Conservation (phyloP, 2,329 filamentous ascomycete species). For the Sporothrix dimorphospora region DNA sequence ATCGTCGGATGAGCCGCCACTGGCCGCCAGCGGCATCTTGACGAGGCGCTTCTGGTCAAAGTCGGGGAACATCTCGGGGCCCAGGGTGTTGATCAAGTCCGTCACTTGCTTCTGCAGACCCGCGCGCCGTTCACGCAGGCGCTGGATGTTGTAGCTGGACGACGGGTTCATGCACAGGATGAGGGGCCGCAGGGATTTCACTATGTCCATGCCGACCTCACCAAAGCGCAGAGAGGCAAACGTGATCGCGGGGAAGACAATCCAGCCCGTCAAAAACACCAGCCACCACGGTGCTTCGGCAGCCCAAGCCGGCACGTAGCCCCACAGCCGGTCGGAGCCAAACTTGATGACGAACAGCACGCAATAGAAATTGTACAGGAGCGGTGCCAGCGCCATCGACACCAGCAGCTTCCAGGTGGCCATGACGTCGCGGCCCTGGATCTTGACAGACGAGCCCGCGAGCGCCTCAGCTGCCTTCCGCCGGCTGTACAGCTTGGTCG, state of each 20-base stretch:
- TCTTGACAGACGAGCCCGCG: constrained; percentile 84
- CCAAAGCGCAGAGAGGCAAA: constrained; percentile 93
- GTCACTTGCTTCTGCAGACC: constrained; percentile 82
- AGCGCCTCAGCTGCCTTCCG: constrained; percentile 82
- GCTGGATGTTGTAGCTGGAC: constrained; percentile 80
- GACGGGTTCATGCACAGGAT: constrained; percentile 82
- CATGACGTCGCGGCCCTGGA: constrained; percentile 86
- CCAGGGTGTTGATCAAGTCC: constrained; percentile 89
- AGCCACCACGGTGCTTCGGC: constrained; percentile 65
- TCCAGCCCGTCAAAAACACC: constrained; percentile 68
- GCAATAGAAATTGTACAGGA: constrained; percentile 82
- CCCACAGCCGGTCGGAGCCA: constrained; percentile 78
- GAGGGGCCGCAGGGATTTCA: constrained; percentile 90
- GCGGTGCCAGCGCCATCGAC: constrained; percentile 79
- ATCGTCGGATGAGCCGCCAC: constrained; percentile 36
- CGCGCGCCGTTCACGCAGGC: constrained; percentile 71
- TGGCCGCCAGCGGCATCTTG: constrained; percentile 53
- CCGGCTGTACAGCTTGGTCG: constrained; percentile 78
- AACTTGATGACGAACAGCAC: constrained; percentile 74
- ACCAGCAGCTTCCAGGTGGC: constrained; percentile 93
- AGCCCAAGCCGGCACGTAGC: constrained; percentile 77
- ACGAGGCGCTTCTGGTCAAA: constrained; percentile 79
- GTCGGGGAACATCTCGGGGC: constrained; percentile 96
- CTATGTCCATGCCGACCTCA: constrained; percentile 98
- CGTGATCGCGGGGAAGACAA: constrained; percentile 84